These are phyloP conservation scores for Corrigiola litoralis DNA, from an alignment of 179 eudicot genomes.

Conservation along the genomic window DNA sequence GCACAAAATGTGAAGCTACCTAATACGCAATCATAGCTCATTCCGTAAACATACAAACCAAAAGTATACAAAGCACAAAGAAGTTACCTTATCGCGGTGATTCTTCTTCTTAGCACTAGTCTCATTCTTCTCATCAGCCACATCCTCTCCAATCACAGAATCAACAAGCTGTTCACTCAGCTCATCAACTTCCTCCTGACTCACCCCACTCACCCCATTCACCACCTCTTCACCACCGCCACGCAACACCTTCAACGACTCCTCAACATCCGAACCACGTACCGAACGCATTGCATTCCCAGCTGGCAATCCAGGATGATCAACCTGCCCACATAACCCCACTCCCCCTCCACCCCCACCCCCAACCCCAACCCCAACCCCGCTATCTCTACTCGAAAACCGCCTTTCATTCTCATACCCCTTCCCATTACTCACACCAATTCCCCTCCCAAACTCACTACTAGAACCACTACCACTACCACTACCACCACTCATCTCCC, in stretches of 20 bases:
- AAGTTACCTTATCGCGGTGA: conserved; percentile 66
- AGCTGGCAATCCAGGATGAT: conserved; percentile 41
- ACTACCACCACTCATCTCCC: conserved; percentile 26
- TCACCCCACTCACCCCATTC: conserved; percentile 16
- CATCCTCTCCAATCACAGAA: conserved; percentile 51
- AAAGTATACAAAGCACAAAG: background rate
- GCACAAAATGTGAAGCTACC: background rate
- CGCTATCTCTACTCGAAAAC: conserved; percentile 17
- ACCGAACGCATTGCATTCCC: conserved; percentile 49
- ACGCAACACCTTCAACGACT: conserved; percentile 40
- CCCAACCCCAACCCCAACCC: conserved; percentile 9
- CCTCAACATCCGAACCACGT: conserved; percentile 44
- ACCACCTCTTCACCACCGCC: conserved; percentile 34
- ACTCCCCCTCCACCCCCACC: conserved; percentile 15
- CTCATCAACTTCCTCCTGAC: conserved; percentile 40
- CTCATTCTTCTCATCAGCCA: conserved; percentile 35
- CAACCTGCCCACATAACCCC: conserved; percentile 39
- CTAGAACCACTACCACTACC: conserved; percentile 22
- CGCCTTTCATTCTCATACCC: conserved; percentile 27
- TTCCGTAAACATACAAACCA: background rate
- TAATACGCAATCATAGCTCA: background rate
- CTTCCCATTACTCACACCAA: conserved; percentile 16
- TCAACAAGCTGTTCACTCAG: conserved; percentile 49
- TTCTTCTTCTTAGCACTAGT: conserved; percentile 34
- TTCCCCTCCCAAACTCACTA: conserved; percentile 29